Percentiles rank a stretch among this genome's conserved stretches.
phyloP scores from a whole-genome alignment of 306 rosid species.

The Malus orientalis region DNA sequence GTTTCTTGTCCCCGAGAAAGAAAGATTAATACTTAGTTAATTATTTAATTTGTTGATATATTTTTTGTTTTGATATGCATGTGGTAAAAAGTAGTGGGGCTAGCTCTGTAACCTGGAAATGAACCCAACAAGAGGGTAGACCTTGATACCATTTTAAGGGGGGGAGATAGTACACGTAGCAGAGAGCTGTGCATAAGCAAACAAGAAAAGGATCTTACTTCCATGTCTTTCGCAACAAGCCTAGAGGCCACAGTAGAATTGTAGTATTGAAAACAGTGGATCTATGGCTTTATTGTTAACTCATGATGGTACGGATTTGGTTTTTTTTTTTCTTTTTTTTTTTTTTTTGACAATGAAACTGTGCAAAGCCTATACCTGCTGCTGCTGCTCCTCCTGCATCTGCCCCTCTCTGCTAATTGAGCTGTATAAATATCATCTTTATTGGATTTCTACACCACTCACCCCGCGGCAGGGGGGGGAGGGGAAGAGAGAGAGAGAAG shows the following conservation, averaged over 20 bases:
- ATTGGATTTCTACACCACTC: slow-evolving; percentile 34
- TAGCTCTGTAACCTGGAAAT: slow-evolving; percentile 3
- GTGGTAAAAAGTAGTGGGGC: not conserved
- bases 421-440: slow-evolving; percentile 28
- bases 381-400: not conserved
- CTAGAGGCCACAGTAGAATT: not conserved
- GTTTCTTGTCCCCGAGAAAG: not conserved
- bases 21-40: not conserved
- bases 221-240: slow-evolving; percentile 4
- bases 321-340: too few relatives aligned
- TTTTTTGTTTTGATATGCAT: not conserved
- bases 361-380: slow-evolving; percentile 15
- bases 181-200: not conserved
- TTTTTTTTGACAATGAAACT: not conserved
- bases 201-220: not conserved
- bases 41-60: not conserved
- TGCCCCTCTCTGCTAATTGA: not conserved
- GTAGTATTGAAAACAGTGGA: not conserved
- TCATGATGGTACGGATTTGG: not conserved
- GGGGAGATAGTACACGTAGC: not conserved
- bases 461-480: not conserved
- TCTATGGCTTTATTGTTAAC: not conserved
- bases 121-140: not conserved
- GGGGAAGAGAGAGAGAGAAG: not conserved
- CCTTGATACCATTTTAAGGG: not conserved